Evolutionary conservation across 2,329 filamentous ascomycete species (phyloP).

Genomic region (Raffaelea deltoideospora): DNA sequence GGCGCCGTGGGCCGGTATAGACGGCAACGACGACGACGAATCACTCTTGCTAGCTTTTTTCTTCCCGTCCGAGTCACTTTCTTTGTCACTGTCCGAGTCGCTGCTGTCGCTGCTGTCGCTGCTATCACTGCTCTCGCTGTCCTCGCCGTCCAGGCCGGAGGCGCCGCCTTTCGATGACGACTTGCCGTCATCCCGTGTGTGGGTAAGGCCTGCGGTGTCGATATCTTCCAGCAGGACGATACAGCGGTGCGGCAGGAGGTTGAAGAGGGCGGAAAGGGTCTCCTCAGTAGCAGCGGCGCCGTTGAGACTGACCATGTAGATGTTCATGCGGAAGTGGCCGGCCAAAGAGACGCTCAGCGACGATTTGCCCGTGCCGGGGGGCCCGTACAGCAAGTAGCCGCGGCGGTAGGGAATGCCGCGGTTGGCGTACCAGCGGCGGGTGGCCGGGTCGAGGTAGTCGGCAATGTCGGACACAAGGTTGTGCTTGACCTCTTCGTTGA

Average conservation of each 20-base stretch:
- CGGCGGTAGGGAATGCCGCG: slow-evolving; percentile 74
- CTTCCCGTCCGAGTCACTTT: neutral
- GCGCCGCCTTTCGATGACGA: neutral
- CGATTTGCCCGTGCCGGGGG: slow-evolving; percentile 67
- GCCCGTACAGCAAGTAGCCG: slow-evolving; percentile 69
- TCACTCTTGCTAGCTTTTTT: slow-evolving; percentile 1
- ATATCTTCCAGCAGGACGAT: slow-evolving; percentile 66
- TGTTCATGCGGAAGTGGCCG: slow-evolving; percentile 52
- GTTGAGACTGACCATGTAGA: slow-evolving; percentile 58
- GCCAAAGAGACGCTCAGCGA: slow-evolving; percentile 56
- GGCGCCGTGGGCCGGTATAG: slow-evolving; percentile 3
- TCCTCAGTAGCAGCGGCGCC: slow-evolving; percentile 50
- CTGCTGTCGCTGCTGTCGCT: slow-evolving; percentile 6
- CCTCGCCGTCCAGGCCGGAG: slow-evolving; percentile 3
- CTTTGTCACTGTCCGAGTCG: slow-evolving; percentile 5
- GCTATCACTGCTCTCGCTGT: slow-evolving; percentile 7
- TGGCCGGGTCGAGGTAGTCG: slow-evolving; percentile 47
- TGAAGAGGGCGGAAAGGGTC: slow-evolving; percentile 46
- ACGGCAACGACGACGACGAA: neutral
- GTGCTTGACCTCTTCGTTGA: slow-evolving; percentile 44
- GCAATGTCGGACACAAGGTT: slow-evolving; percentile 43
- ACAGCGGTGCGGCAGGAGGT: slow-evolving; percentile 51
- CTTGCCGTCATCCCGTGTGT: slow-evolving; percentile 30
- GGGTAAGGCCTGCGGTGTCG: slow-evolving; percentile 55
- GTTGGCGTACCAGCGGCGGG: slow-evolving; percentile 66